Percentiles rank a stretch among this genome's conserved stretches.
Conservation (phyloP, 805 yeast genomes). For the Lachancea meyersii region DNA sequence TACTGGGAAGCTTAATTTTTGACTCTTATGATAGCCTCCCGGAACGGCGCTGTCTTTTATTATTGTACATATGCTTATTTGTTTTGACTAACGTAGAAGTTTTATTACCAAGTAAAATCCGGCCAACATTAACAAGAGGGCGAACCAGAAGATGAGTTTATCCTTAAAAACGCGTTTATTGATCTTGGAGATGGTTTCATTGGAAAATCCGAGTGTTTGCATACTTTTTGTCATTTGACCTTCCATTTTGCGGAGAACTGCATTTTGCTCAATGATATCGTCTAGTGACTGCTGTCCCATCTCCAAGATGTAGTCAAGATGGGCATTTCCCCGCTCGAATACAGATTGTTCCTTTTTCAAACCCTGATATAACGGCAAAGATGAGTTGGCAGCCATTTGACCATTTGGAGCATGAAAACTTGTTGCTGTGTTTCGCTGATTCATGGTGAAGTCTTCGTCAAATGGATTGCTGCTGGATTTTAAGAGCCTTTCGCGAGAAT, state of each 20-base stretch:
- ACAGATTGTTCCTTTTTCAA: slow-evolving; percentile 60
- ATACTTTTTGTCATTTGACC: slow-evolving; percentile 58
- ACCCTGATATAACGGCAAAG: slow-evolving; percentile 47
- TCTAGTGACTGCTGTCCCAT: slow-evolving; percentile 84
- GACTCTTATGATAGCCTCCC: too few species aligned
- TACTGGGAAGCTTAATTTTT: slow-evolving; percentile 44
- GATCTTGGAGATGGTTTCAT: slow-evolving; percentile 71
- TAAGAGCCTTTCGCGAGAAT: slow-evolving; percentile 26
- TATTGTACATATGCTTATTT: slow-evolving; percentile 1
- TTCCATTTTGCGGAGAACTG: slow-evolving; percentile 57
- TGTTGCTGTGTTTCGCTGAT: slow-evolving; percentile 28
- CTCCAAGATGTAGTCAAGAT: slow-evolving; percentile 82
- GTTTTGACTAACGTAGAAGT: slow-evolving; percentile 45
- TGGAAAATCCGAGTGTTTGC: slow-evolving; percentile 78
- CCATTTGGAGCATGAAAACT: slow-evolving; percentile 33
- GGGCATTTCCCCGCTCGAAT: slow-evolving; percentile 64
- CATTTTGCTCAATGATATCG: slow-evolving; percentile 80
- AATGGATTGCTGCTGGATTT: slow-evolving; percentile 22
- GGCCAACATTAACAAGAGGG: slow-evolving; percentile 54
- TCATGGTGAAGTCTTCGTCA: slow-evolving; percentile 23
- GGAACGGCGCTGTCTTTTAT: too few species aligned
- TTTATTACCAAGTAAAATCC: slow-evolving; percentile 60
- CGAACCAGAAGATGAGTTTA: slow-evolving; percentile 78
- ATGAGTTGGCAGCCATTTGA: slow-evolving; percentile 37
- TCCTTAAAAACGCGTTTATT: slow-evolving; percentile 81